These are phyloP conservation scores for Plasmopara halstedii DNA, from an alignment of 352 stramenopile genomes.

Conservation along the genomic window DNA sequence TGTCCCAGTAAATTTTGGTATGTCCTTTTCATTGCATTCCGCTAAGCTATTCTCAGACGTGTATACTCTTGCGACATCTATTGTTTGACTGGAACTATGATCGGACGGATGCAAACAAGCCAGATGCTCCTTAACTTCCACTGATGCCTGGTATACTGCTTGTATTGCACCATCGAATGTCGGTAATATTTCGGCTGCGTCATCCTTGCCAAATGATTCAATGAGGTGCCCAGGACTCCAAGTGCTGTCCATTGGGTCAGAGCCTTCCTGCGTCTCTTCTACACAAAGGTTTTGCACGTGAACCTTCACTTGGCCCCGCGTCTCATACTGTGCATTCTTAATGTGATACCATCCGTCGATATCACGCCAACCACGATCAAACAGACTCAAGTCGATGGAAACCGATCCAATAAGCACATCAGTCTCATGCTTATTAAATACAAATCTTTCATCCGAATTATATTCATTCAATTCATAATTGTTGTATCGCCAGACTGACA, in stretches of 20 bases:
- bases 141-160: background rate
- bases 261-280: background rate
- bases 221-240: background rate
- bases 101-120: background rate
- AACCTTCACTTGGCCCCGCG: constrained; percentile 22
- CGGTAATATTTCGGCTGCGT: background rate
- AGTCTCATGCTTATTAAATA: background rate
- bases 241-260: background rate
- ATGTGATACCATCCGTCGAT: constrained; percentile 31
- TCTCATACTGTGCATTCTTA: constrained; percentile 14
- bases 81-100: background rate
- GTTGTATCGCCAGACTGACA: constrained; percentile 1
- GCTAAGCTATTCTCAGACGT: background rate
- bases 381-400: constrained; percentile 20
- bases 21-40: background rate
- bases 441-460: background rate
- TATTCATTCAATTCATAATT: background rate
- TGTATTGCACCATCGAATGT: background rate
- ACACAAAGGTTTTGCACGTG: constrained; percentile 5
- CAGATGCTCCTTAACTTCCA: background rate
- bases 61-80: background rate
- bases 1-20: background rate
- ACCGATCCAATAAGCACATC: constrained; percentile 14
- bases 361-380: constrained; percentile 13
- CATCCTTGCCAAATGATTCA: background rate